Base-by-base conservation (phyloP, 352 stramenopile species). In the Pythium grandisporangium region DNA sequence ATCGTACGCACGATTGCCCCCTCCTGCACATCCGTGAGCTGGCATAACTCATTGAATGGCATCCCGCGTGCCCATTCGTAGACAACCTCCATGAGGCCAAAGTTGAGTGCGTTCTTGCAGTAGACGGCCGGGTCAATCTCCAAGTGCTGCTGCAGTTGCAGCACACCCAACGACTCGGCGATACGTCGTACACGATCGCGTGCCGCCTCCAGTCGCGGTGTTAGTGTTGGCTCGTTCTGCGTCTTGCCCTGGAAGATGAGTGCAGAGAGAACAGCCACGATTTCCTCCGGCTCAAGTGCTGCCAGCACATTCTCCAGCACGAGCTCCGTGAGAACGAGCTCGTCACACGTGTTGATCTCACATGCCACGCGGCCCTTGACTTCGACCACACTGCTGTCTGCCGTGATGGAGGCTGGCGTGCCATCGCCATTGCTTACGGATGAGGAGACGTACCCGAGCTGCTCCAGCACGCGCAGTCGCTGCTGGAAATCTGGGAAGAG, bases 41-140 rank as follows among this genome's bases (percentile, higher is more conserved):
- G 66, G 49, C 89, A 98, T 23, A 98, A 85, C 26, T 95, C 84
- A 50, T 88, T 96, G 63, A 99, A 99, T 11, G 93, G 84, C 61
- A 98, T 96, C 4, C 96, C 96, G 37, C 91, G 81, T 6, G 95
- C 96, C 97, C 96, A 99, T 55, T 99, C 95, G 63, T 99, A 99
- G 10, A 98, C 93, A 21, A 96, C 82, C 45, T 96, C 76, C 65
- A 95, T 92, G 30, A 97, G 55, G 0, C 93, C 94, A 64, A 98
- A 98, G 56, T 99, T 98, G 10, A 99, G 73, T 35, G 75, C 84
- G 7, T 72, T 71, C 27, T 96, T 93, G 52, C 58, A 77, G 38
- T 93, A 98, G 27, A 98, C 91, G 0, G 89, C 61, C 11, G 88
- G 88, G 48, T 97, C 92, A 22, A 97, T 83, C 35, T 85, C 78